Evolutionary conservation across 108 stramenopile genomes (phyloP).

Genomic region (Skeletonema marinoi): DNA sequence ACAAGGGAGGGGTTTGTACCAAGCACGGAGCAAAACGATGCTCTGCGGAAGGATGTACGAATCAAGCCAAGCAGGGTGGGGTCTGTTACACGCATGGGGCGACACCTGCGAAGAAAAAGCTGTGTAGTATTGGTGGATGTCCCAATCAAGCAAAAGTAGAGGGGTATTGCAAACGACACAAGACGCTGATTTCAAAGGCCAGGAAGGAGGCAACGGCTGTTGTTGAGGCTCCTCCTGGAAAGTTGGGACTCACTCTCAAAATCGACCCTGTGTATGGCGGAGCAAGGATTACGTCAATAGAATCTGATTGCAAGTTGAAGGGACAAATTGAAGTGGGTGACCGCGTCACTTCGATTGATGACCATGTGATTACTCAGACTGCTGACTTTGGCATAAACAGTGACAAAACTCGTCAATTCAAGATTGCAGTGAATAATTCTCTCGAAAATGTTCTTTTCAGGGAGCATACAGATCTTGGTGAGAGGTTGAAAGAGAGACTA

Average conservation of each 20-base stretch:
- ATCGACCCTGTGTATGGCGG: neutral
- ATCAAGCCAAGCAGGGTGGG: neutral
- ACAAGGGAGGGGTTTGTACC: neutral
- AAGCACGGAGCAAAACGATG: neutral
- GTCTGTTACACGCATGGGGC: neutral
- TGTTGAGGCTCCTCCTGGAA: neutral
- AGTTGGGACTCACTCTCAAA: neutral
- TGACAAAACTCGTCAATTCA: neutral
- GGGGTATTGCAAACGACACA: neutral
- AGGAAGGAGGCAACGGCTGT: neutral
- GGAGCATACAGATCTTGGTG: neutral
- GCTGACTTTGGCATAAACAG: neutral
- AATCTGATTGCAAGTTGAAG: neutral
- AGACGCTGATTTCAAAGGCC: neutral
- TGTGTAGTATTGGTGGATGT: neutral
- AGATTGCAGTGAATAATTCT: neutral
- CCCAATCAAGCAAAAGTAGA: neutral
- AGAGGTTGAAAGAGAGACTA: neutral
- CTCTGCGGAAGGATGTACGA: neutral
- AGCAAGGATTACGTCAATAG: neutral
- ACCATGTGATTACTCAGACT: neutral
- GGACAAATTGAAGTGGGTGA: conserved; percentile 5
- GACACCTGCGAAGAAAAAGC: neutral
- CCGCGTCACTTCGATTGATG: conserved; percentile 4
- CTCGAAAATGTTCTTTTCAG: neutral